Evolutionary conservation across 2,329 filamentous ascomycete species (phyloP), one percentile per base, ranked within the genome.

Genomic region (Cladosporium sp.): DNA sequence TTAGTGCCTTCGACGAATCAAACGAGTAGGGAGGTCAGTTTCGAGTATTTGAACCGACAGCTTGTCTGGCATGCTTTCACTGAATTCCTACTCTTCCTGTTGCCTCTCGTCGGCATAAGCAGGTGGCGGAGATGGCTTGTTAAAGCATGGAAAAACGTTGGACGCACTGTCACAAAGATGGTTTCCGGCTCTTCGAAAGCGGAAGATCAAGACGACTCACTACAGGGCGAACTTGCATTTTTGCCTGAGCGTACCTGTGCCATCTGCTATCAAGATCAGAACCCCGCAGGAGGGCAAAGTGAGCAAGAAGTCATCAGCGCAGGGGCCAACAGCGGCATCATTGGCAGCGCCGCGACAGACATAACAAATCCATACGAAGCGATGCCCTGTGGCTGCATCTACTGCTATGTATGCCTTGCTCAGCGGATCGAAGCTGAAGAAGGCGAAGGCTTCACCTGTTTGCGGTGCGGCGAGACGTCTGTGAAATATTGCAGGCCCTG

Each of bases 1-100:
- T 84, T 99, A 45, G 88, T 91, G 3, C 89, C 94, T 7, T 88
- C 89, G 5, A 92, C 88, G 3, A 91, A 85, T 69, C 90, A 96
- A 71, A 88, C 95, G 63, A 90, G 86, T 71, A 84, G 93, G 34
- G 92, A 97, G 74, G 92, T 99, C 25, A 96, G 90, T 1, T 97
- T 99, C 71, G 94, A 99, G 75, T 97, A 97, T 69, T 84, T 97
- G 51, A 99, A 99, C 73, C 87, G 94, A 50, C 94, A 99, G 76
- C 85, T 99, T 11, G 94, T 99, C 38, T 99, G 94, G 94, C 94
- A 99, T 75, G 94, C 94, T n/a, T 96, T 99, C 69, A 99, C 94
- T 25, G 94, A 99, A 73, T 99, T 99, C 68, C 80, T 99, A n/a
- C 83, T 99, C 34, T 99, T 97, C 73, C 84, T 97, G 17, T 81